phyloP scores from a whole-genome alignment of 2,329 filamentous ascomycete genomes.

The Lecanicillium sp. region DNA sequence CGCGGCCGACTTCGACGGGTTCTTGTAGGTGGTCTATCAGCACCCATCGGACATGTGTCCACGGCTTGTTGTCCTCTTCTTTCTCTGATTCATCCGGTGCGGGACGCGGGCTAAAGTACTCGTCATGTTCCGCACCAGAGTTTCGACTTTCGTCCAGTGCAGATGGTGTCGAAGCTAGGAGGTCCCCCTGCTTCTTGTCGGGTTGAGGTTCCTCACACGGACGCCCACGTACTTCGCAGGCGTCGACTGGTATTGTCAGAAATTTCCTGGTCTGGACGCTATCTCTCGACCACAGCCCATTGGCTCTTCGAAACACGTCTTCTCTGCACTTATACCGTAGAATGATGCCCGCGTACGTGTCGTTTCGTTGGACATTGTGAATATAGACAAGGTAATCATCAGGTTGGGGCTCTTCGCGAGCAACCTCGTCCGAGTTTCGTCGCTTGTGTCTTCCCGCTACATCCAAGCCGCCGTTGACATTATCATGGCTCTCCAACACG shows the following conservation, averaged over 20 bases:
- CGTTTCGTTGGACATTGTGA: conserved; percentile 71
- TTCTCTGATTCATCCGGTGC: conserved; percentile 17
- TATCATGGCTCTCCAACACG: conserved; percentile 52
- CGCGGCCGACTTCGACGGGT: conserved; percentile 77
- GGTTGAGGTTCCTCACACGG: conserved; percentile 47
- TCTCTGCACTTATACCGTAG: conserved; percentile 84
- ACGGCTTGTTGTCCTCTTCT: conserved; percentile 54
- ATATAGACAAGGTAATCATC: conserved; percentile 81
- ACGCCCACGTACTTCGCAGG: conserved; percentile 74
- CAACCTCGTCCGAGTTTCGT: conserved; percentile 58
- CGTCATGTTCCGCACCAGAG: conserved; percentile 21
- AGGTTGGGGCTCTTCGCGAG: conserved; percentile 45
- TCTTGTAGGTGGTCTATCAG: conserved; percentile 59
- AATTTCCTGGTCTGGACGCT: conserved; percentile 76
- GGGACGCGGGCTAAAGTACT: conserved; percentile 30
- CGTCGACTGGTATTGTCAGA: conserved; percentile 79
- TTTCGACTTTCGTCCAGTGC: conserved; percentile 18
- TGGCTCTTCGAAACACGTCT: conserved; percentile 75
- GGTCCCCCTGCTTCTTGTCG: conserved; percentile 31
- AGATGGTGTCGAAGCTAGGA: conserved; percentile 40
- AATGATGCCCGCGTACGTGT: conserved; percentile 86
- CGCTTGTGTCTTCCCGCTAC: conserved; percentile 51
- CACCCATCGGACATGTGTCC: conserved; percentile 88
- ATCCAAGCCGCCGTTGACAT: conserved; percentile 50
- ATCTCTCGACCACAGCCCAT: conserved; percentile 91